A percentile compares a stretch with the other conserved stretches of the same genome.
These are phyloP conservation scores for Scheffersomyces amazonensis DNA, from an alignment of 805 yeast genomes.

Conservation along the genomic window DNA sequence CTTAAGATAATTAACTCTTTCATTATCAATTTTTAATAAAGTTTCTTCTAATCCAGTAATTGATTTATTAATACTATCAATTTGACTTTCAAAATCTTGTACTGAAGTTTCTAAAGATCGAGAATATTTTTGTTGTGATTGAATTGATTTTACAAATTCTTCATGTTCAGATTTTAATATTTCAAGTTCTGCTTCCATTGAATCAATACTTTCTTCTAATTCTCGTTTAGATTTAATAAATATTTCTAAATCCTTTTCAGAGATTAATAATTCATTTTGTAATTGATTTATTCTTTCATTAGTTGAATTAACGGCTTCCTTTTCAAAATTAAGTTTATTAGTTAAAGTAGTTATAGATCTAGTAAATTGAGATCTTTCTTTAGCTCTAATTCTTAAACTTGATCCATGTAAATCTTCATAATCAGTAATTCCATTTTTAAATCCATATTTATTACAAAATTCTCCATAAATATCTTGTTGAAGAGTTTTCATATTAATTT, in stretches of 20 bases:
- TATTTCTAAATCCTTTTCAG: slow-evolving; percentile 29
- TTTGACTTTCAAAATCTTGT: slow-evolving; percentile 35
- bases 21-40: slow-evolving; percentile 50
- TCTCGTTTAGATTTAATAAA: slow-evolving; percentile 32
- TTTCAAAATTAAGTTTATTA: slow-evolving; percentile 64
- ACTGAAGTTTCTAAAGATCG: slow-evolving; percentile 29
- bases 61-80: slow-evolving; percentile 26
- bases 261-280: slow-evolving; percentile 31
- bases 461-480: slow-evolving; percentile 46
- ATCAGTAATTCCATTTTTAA: slow-evolving; percentile 53
- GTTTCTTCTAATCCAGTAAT: slow-evolving; percentile 48
- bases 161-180: slow-evolving; percentile 17
- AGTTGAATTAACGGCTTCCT: slow-evolving; percentile 55
- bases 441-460: slow-evolving; percentile 56
- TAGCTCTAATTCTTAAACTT: slow-evolving; percentile 50
- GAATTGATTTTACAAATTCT: slow-evolving; percentile 6
- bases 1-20: slow-evolving; percentile 57
- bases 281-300: slow-evolving; percentile 44
- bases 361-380: slow-evolving; percentile 58
- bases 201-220: slow-evolving; percentile 18
- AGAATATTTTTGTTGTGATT: slow-evolving; percentile 22
- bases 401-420: slow-evolving; percentile 71
- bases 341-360: slow-evolving; percentile 60
- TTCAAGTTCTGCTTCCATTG: slow-evolving; percentile 26
- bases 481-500: slow-evolving; percentile 19